These are phyloP conservation scores for Coniosporium apollinis DNA, from an alignment of 495 filamentous ascomycete genomes.

Conservation along the genomic window DNA sequence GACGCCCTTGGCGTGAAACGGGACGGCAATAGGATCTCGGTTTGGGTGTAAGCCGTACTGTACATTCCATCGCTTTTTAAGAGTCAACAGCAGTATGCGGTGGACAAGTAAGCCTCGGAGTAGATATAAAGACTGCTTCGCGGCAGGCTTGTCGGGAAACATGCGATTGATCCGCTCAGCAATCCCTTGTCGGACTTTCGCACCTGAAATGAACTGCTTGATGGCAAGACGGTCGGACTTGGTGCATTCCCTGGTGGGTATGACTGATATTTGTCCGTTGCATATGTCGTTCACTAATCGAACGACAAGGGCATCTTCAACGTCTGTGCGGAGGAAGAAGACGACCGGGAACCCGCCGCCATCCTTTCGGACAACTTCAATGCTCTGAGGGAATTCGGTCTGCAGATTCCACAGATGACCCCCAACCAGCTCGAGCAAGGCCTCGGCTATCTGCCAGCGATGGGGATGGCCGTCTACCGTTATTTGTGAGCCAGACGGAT, in stretches of 20 bases:
- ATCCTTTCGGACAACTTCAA: conserved; percentile 24
- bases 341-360: conserved; percentile 25
- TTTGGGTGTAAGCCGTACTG: conserved; percentile 27
- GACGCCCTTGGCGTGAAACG: conserved; percentile 27
- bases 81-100: conserved; percentile 22
- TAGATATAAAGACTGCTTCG: conserved; percentile 22
- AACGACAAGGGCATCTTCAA: conserved; percentile 21
- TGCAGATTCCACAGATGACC: conserved; percentile 19
- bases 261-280: conserved; percentile 13
- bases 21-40: conserved; percentile 32
- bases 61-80: conserved; percentile 31
- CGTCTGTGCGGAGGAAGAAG: conserved; percentile 24
- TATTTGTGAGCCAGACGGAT: conserved; percentile 31
- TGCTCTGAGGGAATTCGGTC: conserved; percentile 23
- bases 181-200: conserved; percentile 7
- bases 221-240: conserved; percentile 14
- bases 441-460: conserved; percentile 29
- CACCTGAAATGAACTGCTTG: conserved; percentile 18
- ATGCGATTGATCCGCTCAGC: conserved; percentile 11
- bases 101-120: conserved; percentile 26
- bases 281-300: conserved; percentile 20
- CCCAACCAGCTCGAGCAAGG: conserved; percentile 26
- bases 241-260: conserved; percentile 13
- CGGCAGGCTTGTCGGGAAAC: conserved; percentile 19
- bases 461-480: conserved; percentile 33